phyloP scores from a whole-genome alignment of 2,329 filamentous ascomycete genomes.

The Lachnellula hyalina region DNA sequence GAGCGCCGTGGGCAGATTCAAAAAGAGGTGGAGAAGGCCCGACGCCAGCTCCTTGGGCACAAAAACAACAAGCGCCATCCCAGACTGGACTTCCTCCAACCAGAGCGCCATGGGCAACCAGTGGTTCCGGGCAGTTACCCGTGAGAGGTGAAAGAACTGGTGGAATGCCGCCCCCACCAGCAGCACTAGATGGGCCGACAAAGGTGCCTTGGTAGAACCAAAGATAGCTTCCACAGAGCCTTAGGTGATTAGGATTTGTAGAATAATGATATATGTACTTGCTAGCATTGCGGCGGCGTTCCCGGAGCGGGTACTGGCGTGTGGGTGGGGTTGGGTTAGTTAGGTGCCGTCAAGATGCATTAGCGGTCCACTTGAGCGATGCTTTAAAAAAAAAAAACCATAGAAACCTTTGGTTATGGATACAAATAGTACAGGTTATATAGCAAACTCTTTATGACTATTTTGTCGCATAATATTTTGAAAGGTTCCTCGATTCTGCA shows the following conservation, averaged over 20 bases:
- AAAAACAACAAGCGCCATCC: slow-evolving; percentile 13
- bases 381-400: no score
- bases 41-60: slow-evolving; percentile 25
- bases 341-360: neutral
- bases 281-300: neutral
- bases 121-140: neutral
- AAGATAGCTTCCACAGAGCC: neutral
- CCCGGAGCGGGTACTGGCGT: neutral
- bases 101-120: slow-evolving; percentile 16
- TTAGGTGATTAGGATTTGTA: neutral
- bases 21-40: slow-evolving; percentile 10
- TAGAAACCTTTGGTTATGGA: no score
- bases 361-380: neutral
- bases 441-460: no score
- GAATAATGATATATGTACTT: neutral
- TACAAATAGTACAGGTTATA: no score
- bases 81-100: slow-evolving; percentile 30
- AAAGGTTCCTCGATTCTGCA: no score
- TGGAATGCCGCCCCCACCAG: slow-evolving; percentile 1
- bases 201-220: slow-evolving; percentile 35
- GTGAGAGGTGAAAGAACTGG: neutral
- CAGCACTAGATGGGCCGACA: slow-evolving; percentile 24
- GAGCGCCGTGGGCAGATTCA: slow-evolving; percentile 25
- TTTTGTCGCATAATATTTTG: no score
- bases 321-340: neutral